Base-by-base conservation (phyloP, 805 yeast genomes). In the Saturnispora ahearnii region DNA sequence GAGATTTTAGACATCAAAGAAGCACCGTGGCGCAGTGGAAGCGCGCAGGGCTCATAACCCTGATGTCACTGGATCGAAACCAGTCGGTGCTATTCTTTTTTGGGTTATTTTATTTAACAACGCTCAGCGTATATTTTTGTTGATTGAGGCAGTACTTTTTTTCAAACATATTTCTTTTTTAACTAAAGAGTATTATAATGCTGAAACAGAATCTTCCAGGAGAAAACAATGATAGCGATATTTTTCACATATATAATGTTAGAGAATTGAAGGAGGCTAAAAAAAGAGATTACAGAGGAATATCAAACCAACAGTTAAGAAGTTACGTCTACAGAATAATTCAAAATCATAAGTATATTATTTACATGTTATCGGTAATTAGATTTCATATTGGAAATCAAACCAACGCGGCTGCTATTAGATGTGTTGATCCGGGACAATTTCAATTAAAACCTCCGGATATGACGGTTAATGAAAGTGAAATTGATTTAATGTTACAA, bases 31-130 rank as follows among this genome's bases (percentile, higher is more conserved):
- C 91, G 93, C 91, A 85, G 93, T 82, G 93, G 95, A 84, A 85
- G 91, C 93, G 93, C 91, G 91, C 91, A 83, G 93, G 93, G 95
- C 95, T 85, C 95, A 85, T 85, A 85, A 85, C 95, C 91, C 93
- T 84, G 91, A 85, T 82, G 91, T 84, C 95, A 89, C 79, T 73
- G 89, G 95, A 85, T 85, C 93, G 93, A 85, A 84, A 85, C 93
- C 87, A 72, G 78, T 87, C 87, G 84, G 84, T 87, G 93, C 93
- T 84, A 84, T 59, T 66, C 68, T 71, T 73, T 63, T 59, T 58
- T 47, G 49, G 44, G 48, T 37, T 1, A 8, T 10, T n/a, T 11
- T 29, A n/a, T 12, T 18, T 21, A 21, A 12, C 6, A 11, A 11
- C 18, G 49, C 43, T 46, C 43, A 38, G 44, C 22, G 28, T 3